These are phyloP conservation scores for Diplocarpon mali DNA, from an alignment of 2,329 filamentous ascomycete species.

Conservation along the genomic window DNA sequence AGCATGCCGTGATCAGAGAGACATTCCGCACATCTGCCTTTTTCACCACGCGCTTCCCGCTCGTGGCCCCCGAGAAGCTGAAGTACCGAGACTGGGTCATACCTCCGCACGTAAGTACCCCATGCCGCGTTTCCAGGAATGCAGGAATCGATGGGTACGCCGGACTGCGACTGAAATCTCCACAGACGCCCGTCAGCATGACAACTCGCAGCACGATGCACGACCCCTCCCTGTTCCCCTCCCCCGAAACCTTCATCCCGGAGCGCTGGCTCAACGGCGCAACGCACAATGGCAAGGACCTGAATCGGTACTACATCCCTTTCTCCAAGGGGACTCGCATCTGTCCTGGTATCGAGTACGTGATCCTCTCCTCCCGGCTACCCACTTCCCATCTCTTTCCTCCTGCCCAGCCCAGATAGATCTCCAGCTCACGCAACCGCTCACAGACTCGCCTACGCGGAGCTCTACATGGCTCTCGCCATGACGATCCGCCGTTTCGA, in stretches of 20 bases:
- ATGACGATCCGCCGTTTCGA: slow-evolving; percentile 9
- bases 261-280: slow-evolving; percentile 6
- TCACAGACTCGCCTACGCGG: slow-evolving; percentile 10
- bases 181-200: slow-evolving; percentile 8
- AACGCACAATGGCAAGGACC: not conserved
- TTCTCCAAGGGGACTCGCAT: slow-evolving; percentile 32
- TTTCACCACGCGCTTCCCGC: slow-evolving; percentile 6
- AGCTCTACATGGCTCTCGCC: slow-evolving; percentile 8
- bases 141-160: not conserved
- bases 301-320: slow-evolving; percentile 26
- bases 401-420: too few relatives aligned
- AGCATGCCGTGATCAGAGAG: slow-evolving; percentile 2
- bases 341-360: slow-evolving; percentile 29
- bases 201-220: slow-evolving; percentile 5
- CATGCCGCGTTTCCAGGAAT: not conserved
- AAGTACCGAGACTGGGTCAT: slow-evolving; percentile 8
- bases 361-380: not conserved
- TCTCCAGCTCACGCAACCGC: too few relatives aligned
- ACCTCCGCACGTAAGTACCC: slow-evolving; percentile 3
- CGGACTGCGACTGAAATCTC: not conserved
- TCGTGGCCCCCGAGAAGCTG: slow-evolving; percentile 2
- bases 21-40: slow-evolving; percentile 1
- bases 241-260: slow-evolving; percentile 3
- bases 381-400: not conserved
- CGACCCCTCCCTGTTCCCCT: slow-evolving; percentile 5